A percentile compares a stretch with the other conserved stretches of the same genome.
phyloP scores from a whole-genome alignment of 129 eudicot species.

The Chrysanthemum makinoi region DNA sequence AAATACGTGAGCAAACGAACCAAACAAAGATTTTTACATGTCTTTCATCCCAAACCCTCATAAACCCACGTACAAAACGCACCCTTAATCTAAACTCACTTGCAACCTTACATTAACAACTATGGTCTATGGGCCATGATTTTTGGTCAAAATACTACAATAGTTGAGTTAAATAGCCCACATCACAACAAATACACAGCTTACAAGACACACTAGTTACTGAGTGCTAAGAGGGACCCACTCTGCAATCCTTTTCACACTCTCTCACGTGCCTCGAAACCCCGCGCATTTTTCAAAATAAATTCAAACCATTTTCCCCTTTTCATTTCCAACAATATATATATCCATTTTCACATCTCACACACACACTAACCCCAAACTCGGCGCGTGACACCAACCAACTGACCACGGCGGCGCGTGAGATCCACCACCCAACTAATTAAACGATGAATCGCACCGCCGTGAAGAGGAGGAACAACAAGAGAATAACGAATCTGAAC shows the following conservation, averaged over 20 bases:
- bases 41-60: too few relatives aligned
- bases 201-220: too few relatives aligned
- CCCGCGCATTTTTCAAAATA: slow-evolving; percentile 42
- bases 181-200: too few relatives aligned
- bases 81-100: too few relatives aligned
- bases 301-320: slow-evolving; percentile 4
- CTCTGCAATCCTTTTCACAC: neutral
- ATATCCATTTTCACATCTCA: neutral
- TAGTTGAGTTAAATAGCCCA: too few relatives aligned
- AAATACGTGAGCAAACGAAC: too few relatives aligned
- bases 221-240: too few relatives aligned
- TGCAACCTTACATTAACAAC: too few relatives aligned
- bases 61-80: too few relatives aligned
- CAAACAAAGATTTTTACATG: too few relatives aligned
- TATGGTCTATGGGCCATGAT: too few relatives aligned
- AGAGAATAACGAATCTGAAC: slow-evolving; percentile 13
- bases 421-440: neutral
- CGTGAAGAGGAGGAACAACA: slow-evolving; percentile 33
- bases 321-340: neutral
- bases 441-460: slow-evolving; percentile 49
- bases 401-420: neutral
- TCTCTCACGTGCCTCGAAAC: slow-evolving; percentile 17
- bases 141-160: too few relatives aligned
- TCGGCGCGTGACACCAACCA: neutral
- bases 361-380: neutral